These are phyloP conservation scores for Aspergillus fijiensis DNA, from an alignment of 2,329 filamentous ascomycete species.

Conservation along the genomic window DNA sequence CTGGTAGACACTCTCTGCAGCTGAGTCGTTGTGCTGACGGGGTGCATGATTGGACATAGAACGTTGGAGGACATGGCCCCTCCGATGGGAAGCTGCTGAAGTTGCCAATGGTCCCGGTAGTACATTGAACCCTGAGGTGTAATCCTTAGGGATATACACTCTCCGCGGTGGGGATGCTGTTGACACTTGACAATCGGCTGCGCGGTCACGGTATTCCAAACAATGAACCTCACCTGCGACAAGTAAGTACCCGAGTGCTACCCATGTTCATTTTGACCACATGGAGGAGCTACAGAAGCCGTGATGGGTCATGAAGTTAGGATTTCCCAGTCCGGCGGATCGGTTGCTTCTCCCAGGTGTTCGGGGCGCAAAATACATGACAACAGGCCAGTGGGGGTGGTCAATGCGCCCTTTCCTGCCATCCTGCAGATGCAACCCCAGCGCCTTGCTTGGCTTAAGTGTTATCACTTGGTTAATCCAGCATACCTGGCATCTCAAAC, in stretches of 20 bases:
- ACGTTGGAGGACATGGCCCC: not conserved
- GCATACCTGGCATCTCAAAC: not conserved
- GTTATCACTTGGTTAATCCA: too few species aligned
- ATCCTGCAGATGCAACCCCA: slow-evolving; percentile 2
- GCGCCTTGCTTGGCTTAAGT: not conserved
- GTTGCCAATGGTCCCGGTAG: not conserved
- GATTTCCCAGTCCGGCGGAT: slow-evolving; percentile 11
- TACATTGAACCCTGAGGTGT: too few species aligned
- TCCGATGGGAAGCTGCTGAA: not conserved
- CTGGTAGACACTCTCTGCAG: not conserved
- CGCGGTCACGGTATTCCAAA: too few species aligned
- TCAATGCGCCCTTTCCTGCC: slow-evolving; percentile 7
- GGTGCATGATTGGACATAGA: not conserved
- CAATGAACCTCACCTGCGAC: not conserved
- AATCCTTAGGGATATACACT: too few species aligned
- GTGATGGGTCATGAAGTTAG: not conserved
- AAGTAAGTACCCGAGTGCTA: slow-evolving; percentile 1
- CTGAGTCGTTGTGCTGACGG: not conserved
- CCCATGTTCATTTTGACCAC: not conserved
- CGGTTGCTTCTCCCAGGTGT: slow-evolving; percentile 8
- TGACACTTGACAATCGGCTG: not conserved
- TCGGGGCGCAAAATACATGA: not conserved
- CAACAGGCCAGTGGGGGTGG: slow-evolving; percentile 6
- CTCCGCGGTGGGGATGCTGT: not conserved
- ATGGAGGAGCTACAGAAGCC: not conserved